Conservation (phyloP, 2,329 filamentous ascomycete species). For the Fusarium tjaetaba region DNA sequence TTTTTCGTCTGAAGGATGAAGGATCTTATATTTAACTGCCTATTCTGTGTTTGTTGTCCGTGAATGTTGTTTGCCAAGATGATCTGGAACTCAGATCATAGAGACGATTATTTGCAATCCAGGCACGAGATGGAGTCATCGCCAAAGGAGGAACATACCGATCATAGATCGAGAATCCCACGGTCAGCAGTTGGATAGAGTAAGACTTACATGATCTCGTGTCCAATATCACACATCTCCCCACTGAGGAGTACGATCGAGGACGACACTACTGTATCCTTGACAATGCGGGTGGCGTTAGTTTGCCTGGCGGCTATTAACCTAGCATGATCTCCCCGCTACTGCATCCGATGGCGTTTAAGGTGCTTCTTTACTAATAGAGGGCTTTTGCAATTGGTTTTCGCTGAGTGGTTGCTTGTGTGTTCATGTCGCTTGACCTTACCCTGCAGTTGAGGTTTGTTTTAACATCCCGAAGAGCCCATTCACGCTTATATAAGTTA, state of each 20-base stretch:
- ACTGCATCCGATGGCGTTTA: neutral
- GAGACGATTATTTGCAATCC: conserved; percentile 1
- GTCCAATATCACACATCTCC: neutral
- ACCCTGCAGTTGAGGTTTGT: neutral
- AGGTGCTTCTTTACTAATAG: neutral
- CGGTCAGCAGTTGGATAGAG: neutral
- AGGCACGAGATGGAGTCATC: conserved; percentile 20
- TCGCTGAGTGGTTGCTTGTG: neutral
- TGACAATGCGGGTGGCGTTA: conserved; percentile 23
- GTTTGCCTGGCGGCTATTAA: neutral
- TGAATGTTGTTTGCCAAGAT: neutral
- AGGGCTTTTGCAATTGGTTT: neutral
- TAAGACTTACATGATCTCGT: neutral
- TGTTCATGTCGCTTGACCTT: neutral
- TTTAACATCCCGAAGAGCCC: rapidly evolving
- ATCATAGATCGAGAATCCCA: neutral
- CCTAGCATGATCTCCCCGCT: conserved; percentile 8
- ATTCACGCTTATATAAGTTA: neutral
- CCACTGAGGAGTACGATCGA: neutral
- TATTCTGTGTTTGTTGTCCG: neutral
- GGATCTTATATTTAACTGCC: neutral
- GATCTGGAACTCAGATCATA: conserved; percentile 3
- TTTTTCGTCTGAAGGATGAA: rapidly evolving
- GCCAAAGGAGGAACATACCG: neutral
- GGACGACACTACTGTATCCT: neutral